Conservation (phyloP, 2,329 filamentous ascomycete species). For the Pseudovirgaria hyperparasitica region DNA sequence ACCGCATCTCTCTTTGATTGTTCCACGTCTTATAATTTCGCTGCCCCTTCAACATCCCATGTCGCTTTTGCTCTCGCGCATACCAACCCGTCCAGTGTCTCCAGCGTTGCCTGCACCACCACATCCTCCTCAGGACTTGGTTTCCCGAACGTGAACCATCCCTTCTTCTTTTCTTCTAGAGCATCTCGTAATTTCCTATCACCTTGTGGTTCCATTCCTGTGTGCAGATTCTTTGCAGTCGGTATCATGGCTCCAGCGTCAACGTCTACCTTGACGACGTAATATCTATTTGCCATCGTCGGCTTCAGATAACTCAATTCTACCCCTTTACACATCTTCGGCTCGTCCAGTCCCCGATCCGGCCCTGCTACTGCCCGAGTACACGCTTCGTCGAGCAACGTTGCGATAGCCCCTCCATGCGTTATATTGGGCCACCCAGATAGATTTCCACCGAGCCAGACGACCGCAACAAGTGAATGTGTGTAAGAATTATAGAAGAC, state of each 20-base stretch:
- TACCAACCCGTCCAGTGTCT: conserved; percentile 41
- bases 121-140: conserved; percentile 10
- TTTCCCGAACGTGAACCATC: conserved; percentile 18
- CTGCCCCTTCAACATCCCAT: no score
- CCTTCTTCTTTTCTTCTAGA: conserved; percentile 16
- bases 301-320: conserved; percentile 48
- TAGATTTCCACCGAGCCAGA: conserved; percentile 53
- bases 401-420: conserved; percentile 60
- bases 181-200: no score
- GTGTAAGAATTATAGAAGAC: conserved; percentile 50
- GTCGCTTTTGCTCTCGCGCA: conserved; percentile 42
- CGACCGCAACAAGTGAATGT: conserved; percentile 47
- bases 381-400: conserved; percentile 55
- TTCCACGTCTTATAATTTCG: no score
- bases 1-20: no score
- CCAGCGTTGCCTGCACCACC: conserved; percentile 42
- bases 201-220: conserved; percentile 13
- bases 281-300: conserved; percentile 48
- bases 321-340: conserved; percentile 1
- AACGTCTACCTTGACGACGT: no score
- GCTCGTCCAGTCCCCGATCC: conserved; percentile 3
- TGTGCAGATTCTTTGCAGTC: conserved; percentile 13
- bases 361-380: conserved; percentile 51
- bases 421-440: conserved; percentile 59
- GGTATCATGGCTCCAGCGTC: conserved; percentile 32